Conservation (phyloP, 2,329 filamentous ascomycete species). For the Colletotrichum eleusines region DNA sequence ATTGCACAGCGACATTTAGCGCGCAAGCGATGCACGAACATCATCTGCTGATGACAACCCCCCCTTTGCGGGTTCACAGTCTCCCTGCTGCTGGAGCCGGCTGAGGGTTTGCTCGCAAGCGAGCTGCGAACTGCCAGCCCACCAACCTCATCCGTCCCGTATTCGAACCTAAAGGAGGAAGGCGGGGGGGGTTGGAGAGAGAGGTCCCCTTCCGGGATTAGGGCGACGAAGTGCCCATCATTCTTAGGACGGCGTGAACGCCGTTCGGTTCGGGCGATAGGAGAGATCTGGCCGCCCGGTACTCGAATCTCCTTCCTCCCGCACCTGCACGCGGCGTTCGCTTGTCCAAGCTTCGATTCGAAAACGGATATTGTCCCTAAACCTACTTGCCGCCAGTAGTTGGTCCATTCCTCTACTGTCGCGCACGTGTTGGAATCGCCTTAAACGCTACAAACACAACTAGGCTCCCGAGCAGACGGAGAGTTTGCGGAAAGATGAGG, state of each 20-base stretch:
- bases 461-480: conserved; percentile 1
- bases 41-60: neutral
- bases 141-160: conserved; percentile 16
- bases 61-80: neutral
- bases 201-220: conserved; percentile 8
- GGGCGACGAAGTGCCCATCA: neutral
- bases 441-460: neutral
- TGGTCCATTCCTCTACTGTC: neutral
- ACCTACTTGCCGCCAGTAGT: neutral
- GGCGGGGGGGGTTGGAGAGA: neutral
- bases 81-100: neutral
- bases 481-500: conserved; percentile 12
- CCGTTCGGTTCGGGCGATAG: conserved; percentile 3
- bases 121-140: neutral
- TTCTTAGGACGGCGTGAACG: conserved; percentile 22
- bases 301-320: conserved; percentile 6
- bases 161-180: conserved; percentile 5
- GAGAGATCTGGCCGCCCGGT: conserved; percentile 10
- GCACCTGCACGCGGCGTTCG: conserved; percentile 18
- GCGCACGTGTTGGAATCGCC: conserved; percentile 9
- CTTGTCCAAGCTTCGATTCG: conserved; percentile 20
- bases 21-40: neutral
- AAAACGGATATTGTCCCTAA: neutral
- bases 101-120: neutral
- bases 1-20: neutral